Conservation (phyloP, 2,329 filamentous ascomycete species). For the Claviceps lovelessii region DNA sequence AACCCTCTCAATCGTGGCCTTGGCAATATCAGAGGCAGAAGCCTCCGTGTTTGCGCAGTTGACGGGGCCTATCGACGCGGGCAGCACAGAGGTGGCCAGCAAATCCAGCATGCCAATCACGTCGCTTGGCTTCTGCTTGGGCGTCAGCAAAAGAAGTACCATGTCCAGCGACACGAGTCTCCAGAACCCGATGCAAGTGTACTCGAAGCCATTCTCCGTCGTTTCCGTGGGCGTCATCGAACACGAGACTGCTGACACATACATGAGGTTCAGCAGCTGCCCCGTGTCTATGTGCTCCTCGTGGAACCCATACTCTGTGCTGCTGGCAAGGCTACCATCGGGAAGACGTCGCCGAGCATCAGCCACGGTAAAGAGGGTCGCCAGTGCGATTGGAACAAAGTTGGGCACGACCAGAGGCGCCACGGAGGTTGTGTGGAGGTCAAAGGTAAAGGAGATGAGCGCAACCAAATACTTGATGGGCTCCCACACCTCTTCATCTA, state of each 20-base stretch:
- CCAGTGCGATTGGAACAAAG: slow-evolving; percentile 39
- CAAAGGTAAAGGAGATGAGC: slow-evolving; percentile 48
- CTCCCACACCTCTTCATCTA: slow-evolving; percentile 46
- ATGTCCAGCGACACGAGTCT: slow-evolving; percentile 50
- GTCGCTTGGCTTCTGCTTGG: slow-evolving; percentile 48
- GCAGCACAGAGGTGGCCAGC: slow-evolving; percentile 50
- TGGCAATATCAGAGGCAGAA: slow-evolving; percentile 28
- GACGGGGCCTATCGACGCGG: slow-evolving; percentile 53
- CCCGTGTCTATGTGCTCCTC: slow-evolving; percentile 46
- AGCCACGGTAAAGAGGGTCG: slow-evolving; percentile 46
- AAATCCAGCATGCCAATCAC: slow-evolving; percentile 51
- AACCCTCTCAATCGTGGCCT: slow-evolving; percentile 44
- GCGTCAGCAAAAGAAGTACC: slow-evolving; percentile 51
- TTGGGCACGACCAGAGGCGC: slow-evolving; percentile 44
- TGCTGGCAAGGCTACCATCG: slow-evolving; percentile 32
- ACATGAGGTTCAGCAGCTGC: slow-evolving; percentile 51
- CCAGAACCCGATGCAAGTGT: slow-evolving; percentile 44
- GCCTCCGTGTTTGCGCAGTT: slow-evolving; percentile 25
- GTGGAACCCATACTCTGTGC: slow-evolving; percentile 23
- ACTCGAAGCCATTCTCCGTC: slow-evolving; percentile 16
- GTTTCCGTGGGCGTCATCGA: slow-evolving; percentile 22
- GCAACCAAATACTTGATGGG: slow-evolving; percentile 53
- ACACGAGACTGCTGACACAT: slow-evolving; percentile 47
- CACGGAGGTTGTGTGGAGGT: slow-evolving; percentile 43
- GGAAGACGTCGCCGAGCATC: slow-evolving; percentile 39